phyloP scores from a whole-genome alignment of 1,284 basidiomycete species.

The Moesziomyces globuligerus region DNA sequence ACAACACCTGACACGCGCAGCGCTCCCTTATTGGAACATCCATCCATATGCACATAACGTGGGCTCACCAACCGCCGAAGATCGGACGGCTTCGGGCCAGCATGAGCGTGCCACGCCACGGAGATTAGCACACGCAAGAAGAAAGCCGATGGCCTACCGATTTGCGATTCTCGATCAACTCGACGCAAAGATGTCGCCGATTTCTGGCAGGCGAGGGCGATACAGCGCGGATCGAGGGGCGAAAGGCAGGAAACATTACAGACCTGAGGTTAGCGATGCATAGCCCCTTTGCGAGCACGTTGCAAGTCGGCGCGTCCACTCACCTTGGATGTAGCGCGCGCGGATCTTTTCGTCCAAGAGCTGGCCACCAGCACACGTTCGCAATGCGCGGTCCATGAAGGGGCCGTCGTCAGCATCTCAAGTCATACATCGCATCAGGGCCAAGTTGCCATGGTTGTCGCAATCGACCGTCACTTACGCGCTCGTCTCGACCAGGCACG shows the following conservation, averaged over 20 bases:
- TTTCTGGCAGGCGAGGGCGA: constrained; percentile 22
- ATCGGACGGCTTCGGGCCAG: too few relatives aligned
- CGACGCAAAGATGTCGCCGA: constrained; percentile 51
- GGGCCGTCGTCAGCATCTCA: background rate
- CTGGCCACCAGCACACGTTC: background rate
- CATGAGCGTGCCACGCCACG: too few relatives aligned
- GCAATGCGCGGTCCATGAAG: background rate
- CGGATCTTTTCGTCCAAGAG: constrained; percentile 55
- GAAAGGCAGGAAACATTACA: background rate
- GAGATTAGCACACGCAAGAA: background rate
- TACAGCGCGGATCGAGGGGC: background rate
- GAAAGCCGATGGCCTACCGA: too few relatives aligned
- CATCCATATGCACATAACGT: too few relatives aligned
- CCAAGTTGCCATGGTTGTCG: too few relatives aligned
- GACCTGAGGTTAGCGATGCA: background rate
- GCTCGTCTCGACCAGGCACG: constrained; percentile 20
- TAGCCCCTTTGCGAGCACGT: too few relatives aligned
- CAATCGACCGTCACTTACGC: constrained; percentile 6
- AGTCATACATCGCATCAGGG: background rate
- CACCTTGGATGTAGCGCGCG: constrained; percentile 52
- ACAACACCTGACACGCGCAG: constrained; percentile 13
- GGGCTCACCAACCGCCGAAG: too few relatives aligned
- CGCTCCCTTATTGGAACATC: too few relatives aligned
- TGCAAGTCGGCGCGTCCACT: background rate
- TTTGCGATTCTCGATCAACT: background rate